These are phyloP conservation scores for Didymella keratinophila DNA, from an alignment of 2,329 filamentous ascomycete species.

Conservation along the genomic window DNA sequence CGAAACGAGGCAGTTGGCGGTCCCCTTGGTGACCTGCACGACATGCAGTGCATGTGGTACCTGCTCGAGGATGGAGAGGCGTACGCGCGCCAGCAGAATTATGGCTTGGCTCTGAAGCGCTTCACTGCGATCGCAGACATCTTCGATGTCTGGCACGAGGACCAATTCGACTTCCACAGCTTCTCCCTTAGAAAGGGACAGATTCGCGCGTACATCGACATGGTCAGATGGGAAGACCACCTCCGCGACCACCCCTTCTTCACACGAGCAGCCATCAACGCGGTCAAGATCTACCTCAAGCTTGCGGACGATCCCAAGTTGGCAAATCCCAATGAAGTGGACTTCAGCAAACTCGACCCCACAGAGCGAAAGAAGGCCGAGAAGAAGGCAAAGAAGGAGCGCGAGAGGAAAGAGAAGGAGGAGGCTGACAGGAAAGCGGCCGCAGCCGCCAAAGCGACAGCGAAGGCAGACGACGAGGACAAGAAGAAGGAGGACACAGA, in stretches of 20 bases:
- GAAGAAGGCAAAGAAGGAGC: conserved; percentile 89
- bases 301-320: conserved; percentile 78
- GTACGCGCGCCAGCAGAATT: conserved; percentile 80
- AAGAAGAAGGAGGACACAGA: conserved; percentile 90
- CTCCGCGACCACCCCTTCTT: conserved; percentile 94
- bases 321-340: conserved; percentile 67
- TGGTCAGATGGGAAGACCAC: conserved; percentile 95
- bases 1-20: conserved; percentile 88
- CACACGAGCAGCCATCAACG: conserved; percentile 80
- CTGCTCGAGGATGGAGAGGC: conserved; percentile 94
- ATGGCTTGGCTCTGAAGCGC: conserved; percentile 87
- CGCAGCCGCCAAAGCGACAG: conserved; percentile 66
- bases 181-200: conserved; percentile 98
- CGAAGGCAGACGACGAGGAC: conserved; percentile 67
- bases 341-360: conserved; percentile 60
- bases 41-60: conserved; percentile 99
- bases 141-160: conserved; percentile 97
- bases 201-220: conserved; percentile 92
- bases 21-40: conserved; percentile 86
- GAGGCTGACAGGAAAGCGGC: conserved; percentile 82
- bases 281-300: conserved; percentile 79
- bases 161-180: conserved; percentile 98
- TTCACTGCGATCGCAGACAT: conserved; percentile 89
- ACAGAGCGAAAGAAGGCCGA: conserved; percentile 83
- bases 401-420: conserved; percentile 73